Percentiles rank a stretch among this genome's conserved stretches.
phyloP scores from a whole-genome alignment of 805 yeast species.

The Yarrowia deformans region DNA sequence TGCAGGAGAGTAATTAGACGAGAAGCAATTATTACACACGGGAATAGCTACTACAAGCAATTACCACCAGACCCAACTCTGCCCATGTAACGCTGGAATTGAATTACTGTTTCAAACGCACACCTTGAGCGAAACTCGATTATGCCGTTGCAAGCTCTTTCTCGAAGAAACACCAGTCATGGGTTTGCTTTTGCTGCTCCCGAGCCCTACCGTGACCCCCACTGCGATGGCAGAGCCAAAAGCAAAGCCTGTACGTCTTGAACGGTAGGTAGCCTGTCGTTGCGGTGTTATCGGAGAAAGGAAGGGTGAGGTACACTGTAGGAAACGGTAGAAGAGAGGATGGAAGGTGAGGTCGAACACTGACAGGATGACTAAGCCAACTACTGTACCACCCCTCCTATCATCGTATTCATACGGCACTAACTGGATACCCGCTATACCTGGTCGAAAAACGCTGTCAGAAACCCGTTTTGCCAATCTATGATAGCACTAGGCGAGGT shows the following conservation, averaged over 20 bases:
- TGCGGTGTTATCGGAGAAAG: slow-evolving; percentile 3
- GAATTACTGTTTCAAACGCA: background rate
- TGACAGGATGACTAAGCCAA: background rate
- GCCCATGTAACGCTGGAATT: slow-evolving; percentile 3
- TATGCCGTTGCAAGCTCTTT: background rate
- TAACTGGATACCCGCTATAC: too few species aligned
- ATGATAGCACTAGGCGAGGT: too few species aligned
- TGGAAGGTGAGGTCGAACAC: too few species aligned
- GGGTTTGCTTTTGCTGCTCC: slow-evolving; percentile 12
- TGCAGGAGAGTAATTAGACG: too few species aligned
- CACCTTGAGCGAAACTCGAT: background rate
- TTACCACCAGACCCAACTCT: too few species aligned
- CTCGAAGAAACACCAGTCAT: background rate
- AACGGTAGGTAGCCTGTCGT: too few species aligned
- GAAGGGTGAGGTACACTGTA: background rate
- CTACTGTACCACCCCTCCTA: too few species aligned
- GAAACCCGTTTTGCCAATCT: too few species aligned
- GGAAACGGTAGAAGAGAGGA: background rate
- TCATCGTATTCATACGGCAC: too few species aligned
- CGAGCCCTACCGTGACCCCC: slow-evolving; percentile 22
- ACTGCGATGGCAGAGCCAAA: background rate
- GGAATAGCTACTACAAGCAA: too few species aligned
- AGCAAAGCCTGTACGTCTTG: background rate
- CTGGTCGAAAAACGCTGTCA: too few species aligned
- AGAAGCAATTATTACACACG: too few species aligned